Evolutionary conservation across 176 grass and related monocot species (phyloP).

Genomic region (Aegilops longissima): DNA sequence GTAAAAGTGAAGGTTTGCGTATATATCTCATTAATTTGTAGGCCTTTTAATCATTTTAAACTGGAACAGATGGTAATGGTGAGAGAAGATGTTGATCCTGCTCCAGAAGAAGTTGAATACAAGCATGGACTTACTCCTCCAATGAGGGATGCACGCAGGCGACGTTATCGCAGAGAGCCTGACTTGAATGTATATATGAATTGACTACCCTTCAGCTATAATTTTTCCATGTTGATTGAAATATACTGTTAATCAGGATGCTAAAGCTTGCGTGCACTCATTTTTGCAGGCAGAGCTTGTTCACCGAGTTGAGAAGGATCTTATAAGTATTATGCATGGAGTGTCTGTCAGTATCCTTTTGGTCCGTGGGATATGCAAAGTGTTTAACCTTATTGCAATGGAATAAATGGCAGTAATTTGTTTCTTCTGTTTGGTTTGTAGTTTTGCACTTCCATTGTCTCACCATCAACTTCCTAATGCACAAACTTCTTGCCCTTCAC

Average conservation of each 20-base stretch:
- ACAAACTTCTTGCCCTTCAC: not conserved
- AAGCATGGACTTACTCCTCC: slow-evolving; percentile 93
- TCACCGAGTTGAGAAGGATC: slow-evolving; percentile 72
- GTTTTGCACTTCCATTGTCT: not conserved
- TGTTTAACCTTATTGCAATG: slow-evolving; percentile 23
- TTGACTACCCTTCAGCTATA: slow-evolving; percentile 6
- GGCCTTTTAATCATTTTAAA: slow-evolving; percentile 14
- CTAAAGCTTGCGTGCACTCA: slow-evolving; percentile 28
- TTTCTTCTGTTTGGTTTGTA: not conserved
- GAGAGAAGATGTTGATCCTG: slow-evolving; percentile 71
- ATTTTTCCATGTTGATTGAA: slow-evolving; percentile 19
- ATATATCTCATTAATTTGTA: slow-evolving; percentile 2
- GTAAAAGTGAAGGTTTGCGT: slow-evolving; percentile 32
- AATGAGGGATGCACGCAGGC: slow-evolving; percentile 78
- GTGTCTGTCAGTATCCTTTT: slow-evolving; percentile 79
- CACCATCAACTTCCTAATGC: slow-evolving; percentile 8
- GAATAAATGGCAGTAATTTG: not conserved
- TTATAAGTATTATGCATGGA: slow-evolving; percentile 69
- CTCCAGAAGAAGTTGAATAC: slow-evolving; percentile 86
- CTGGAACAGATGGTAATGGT: slow-evolving; percentile 81
- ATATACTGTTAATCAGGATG: not conserved
- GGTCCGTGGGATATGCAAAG: slow-evolving; percentile 3
- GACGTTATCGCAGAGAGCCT: slow-evolving; percentile 83
- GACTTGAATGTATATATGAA: slow-evolving; percentile 78
- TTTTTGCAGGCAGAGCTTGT: slow-evolving; percentile 74